phyloP scores from a whole-genome alignment of 1,284 basidiomycete species.

The Phenoliferia sp. region DNA sequence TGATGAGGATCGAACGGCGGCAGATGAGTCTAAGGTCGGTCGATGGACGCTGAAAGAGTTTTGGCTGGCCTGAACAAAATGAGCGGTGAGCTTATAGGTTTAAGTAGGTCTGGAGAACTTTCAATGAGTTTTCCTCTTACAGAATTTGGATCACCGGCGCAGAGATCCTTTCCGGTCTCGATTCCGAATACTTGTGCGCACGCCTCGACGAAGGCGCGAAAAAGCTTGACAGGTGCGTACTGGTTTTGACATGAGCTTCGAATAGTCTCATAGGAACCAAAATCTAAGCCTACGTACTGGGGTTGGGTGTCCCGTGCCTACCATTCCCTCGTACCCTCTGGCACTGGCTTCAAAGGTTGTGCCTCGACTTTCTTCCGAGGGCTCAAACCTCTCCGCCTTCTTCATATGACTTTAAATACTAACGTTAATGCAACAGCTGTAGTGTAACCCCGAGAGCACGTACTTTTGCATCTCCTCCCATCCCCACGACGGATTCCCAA shows the following conservation, averaged over 20 bases:
- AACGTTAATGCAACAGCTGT: not conserved
- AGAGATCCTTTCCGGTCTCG: not conserved
- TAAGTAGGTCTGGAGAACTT: not conserved
- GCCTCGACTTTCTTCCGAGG: not conserved
- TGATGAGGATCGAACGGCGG: not conserved
- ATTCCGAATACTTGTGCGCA: not conserved
- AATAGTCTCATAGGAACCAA: no score
- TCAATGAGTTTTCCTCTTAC: no score
- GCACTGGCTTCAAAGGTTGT: not conserved
- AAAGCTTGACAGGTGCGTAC: not conserved
- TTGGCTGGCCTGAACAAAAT: not conserved
- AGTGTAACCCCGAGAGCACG: not conserved
- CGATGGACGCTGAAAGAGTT: not conserved
- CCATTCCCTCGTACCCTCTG: not conserved
- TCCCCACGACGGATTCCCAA: not conserved
- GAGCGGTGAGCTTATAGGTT: not conserved
- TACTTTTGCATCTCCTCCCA: not conserved
- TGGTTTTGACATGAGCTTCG: not conserved
- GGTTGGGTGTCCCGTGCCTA: not conserved
- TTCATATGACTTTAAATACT: not conserved
- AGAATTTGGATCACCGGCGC: not conserved
- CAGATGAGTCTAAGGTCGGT: not conserved
- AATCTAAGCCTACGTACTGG: not conserved
- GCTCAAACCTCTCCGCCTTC: not conserved
- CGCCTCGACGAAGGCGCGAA: not conserved